Base-by-base conservation (phyloP, 2,329 filamentous ascomycete genomes). In the Pseudopithomyces chartarum region DNA sequence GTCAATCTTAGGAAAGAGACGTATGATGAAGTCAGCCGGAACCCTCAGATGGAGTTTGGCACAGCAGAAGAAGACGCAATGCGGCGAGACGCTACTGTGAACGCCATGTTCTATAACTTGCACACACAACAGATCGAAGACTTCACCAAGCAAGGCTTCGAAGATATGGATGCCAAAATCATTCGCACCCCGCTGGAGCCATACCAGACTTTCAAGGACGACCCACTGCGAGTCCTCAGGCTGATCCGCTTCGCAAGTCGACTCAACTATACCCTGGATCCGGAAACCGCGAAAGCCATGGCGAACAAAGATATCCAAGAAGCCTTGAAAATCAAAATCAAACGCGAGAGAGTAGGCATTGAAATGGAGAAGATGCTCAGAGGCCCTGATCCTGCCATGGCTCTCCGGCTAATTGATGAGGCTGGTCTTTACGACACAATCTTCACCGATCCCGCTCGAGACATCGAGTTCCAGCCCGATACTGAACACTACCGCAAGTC, bases 71-170 rank as follows among this genome's bases (percentile, higher is more conserved):
- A 99, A 75, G 94, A 99, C 76, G 94, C 94, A 2, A 73, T 92
- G 63, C 87, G 94, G 20, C 87, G 94, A 46, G 94, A 99, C 80
- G 93, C 94, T 20, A 97, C 92, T 0, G 87, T 98, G 59, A 99
- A 99, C 73, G 92, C 95, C 22, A 85, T 99, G 60, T 98, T 98
- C 78, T 98, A 95, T 81, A 98, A 98, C 67, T 80, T 99, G 38
- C 87, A 93, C 68, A 92, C 89, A 1, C 84, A 86, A 33, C 68
- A 83, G 56, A 84, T 98, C 34, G 94, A 98, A 74, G 95, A 99
- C 73, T 90, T 96, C 59, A 96, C 92, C 0, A 84, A 84, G 7
- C 78, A 75, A 38, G 94, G 95, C 0, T 79, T 96, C 34, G 71
- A 84, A 7, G 94, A 98, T 70, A 86, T 98, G 85, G 74, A 82